Evolutionary conservation across 2,329 filamentous ascomycete genomes (phyloP).

Genomic region (Apiospora marii): DNA sequence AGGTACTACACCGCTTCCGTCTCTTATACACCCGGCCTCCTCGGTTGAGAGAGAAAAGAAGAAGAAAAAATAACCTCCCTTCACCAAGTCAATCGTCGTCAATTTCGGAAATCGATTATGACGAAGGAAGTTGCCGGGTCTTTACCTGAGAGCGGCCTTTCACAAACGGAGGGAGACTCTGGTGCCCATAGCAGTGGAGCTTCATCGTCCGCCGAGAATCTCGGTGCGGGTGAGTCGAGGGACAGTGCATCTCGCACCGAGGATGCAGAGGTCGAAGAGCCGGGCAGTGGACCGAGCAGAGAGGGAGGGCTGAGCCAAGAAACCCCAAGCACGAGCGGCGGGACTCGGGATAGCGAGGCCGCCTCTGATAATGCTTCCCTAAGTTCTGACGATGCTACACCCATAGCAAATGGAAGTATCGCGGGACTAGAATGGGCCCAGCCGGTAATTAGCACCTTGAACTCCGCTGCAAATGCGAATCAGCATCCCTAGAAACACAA

Average conservation of each 20-base stretch:
- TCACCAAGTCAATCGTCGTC: constrained; percentile 1
- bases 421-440: constrained; percentile 4
- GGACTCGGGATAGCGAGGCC: background rate
- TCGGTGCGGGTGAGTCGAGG: background rate
- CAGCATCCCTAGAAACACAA: background rate
- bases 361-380: background rate
- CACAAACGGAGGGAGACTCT: background rate
- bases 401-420: constrained; percentile 1
- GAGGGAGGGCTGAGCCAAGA: background rate
- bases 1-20: constrained; percentile 8
- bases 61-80: background rate
- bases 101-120: constrained; percentile 17
- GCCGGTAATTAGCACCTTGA: constrained; percentile 16
- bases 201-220: background rate
- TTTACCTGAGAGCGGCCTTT: constrained; percentile 9
- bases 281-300: background rate
- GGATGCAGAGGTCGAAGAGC: background rate
- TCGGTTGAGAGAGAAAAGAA: background rate
- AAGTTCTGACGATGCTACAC: constrained; percentile 12
- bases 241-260: background rate
- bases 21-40: background rate
- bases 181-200: background rate
- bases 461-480: background rate
- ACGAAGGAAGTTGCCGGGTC: constrained; percentile 2
- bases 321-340: background rate